Base-by-base conservation (phyloP, 208 protist genomes). In the Leishmania turanica region DNA sequence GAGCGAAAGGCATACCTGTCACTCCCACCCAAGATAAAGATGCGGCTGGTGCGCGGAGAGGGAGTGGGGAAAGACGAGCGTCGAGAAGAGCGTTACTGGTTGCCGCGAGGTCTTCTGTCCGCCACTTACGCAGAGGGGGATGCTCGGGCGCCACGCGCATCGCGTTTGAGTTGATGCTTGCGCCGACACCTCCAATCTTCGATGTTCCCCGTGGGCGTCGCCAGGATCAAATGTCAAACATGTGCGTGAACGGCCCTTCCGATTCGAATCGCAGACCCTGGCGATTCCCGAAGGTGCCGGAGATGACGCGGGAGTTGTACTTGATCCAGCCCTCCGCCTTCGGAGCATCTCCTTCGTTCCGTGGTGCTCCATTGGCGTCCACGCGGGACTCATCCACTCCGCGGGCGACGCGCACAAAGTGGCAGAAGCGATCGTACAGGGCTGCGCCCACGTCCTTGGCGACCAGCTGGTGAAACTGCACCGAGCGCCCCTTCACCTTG, bases 391-490 rank as follows among this genome's bases (percentile, higher is more conserved):
- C 68, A 68, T 94, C 85, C 45, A 96, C 86, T 19, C 87, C 88
- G 8, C 92, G 85, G 42, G 87, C 88, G 21, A 82, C 82, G 17
- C 92, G 87, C 34, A 98, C 51, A 4, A 88, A 70, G 64, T 90
- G 82, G 79, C 88, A 92, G 79, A 97, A 95, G 54, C 81, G 84
- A 56, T 89, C 77, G 83, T 93, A 96, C 53, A 95, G 74, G 47
- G 84, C 68, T 37, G 70, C 78, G 31, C 92, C 87, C 45, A 80
- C 79, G 65, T 89, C 81, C 82, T 96, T 95, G 69, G 87, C 71
- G 49, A 98, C 85, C 34, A 96, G 86, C 13, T 86, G 73, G 81
- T 98, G 92, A 69, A 96, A 98, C 86, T 97, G 94, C 5, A 96
- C 85, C 40, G 88, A 88, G 37, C 95, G 87, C 1, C 92, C 91